phyloP scores from a whole-genome alignment of 2,329 filamentous ascomycete species.

The Raffaelea ambrosiae region DNA sequence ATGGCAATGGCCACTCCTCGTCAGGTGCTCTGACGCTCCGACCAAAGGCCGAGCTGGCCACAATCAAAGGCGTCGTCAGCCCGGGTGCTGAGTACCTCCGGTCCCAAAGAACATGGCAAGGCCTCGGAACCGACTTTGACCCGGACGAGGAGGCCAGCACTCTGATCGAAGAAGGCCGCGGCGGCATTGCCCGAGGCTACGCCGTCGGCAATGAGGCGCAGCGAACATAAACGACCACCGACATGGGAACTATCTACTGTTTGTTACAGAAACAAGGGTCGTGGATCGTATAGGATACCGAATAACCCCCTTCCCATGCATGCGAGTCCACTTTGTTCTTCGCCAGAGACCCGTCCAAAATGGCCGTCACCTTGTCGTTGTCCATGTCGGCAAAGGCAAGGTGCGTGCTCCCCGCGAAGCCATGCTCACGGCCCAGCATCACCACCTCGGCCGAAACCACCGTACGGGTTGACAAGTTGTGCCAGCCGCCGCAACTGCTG shows the following conservation, averaged over 20 bases:
- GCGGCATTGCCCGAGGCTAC: slow-evolving; percentile 85
- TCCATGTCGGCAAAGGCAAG: slow-evolving; percentile 19
- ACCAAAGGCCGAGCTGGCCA: slow-evolving; percentile 62
- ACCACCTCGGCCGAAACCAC: slow-evolving; percentile 18
- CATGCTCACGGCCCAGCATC: slow-evolving; percentile 15
- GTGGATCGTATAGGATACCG: too few relatives aligned
- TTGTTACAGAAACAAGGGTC: too few relatives aligned
- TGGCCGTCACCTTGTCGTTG: slow-evolving; percentile 16
- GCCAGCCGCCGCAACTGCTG: slow-evolving; percentile 13
- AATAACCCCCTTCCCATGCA: not conserved
- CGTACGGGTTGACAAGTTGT: slow-evolving; percentile 16
- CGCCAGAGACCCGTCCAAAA: slow-evolving; percentile 16
- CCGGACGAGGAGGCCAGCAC: slow-evolving; percentile 42
- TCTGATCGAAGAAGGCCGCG: slow-evolving; percentile 73
- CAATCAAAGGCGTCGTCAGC: slow-evolving; percentile 78
- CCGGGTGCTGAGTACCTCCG: slow-evolving; percentile 84
- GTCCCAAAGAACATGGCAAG: slow-evolving; percentile 81
- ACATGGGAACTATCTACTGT: too few relatives aligned
- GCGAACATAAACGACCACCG: slow-evolving; percentile 5
- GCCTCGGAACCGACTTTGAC: slow-evolving; percentile 75
- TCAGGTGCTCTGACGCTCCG: slow-evolving; percentile 46
- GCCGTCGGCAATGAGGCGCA: slow-evolving; percentile 50
- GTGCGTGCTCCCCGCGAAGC: slow-evolving; percentile 16
- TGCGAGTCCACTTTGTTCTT: slow-evolving; percentile 13
- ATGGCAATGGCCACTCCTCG: slow-evolving; percentile 17